phyloP scores from a whole-genome alignment of 1,284 basidiomycete genomes.

The Microbotryomycetes sp. region DNA sequence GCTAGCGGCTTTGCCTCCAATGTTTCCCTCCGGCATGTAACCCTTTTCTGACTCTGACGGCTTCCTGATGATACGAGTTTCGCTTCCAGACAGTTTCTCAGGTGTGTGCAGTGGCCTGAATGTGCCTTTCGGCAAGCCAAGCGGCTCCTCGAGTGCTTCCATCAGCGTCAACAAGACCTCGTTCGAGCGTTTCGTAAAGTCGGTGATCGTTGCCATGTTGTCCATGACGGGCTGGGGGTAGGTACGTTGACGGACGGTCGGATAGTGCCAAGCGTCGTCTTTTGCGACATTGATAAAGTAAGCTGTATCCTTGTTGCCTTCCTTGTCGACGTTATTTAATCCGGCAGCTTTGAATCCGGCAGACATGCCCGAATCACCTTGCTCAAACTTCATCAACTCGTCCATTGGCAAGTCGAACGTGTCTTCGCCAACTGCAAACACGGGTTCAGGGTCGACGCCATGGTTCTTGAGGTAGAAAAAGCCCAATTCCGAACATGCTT shows the following conservation, averaged over 20 bases:
- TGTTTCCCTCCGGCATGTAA: slow-evolving; percentile 8
- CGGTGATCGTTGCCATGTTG: slow-evolving; percentile 13
- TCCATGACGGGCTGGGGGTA: slow-evolving; percentile 15
- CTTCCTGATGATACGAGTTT: slow-evolving; percentile 22
- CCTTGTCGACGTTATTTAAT: slow-evolving; percentile 55
- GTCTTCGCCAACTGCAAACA: slow-evolving; percentile 56
- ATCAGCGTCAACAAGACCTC: slow-evolving; percentile 20
- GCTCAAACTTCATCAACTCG: slow-evolving; percentile 59
- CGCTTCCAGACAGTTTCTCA: slow-evolving; percentile 19
- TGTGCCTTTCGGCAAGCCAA: slow-evolving; percentile 19
- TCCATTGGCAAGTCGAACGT: slow-evolving; percentile 54
- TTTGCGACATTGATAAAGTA: slow-evolving; percentile 54
- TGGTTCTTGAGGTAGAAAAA: slow-evolving; percentile 48
- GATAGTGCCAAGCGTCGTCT: slow-evolving; percentile 26
- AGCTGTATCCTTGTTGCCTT: slow-evolving; percentile 52
- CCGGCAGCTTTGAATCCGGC: slow-evolving; percentile 52
- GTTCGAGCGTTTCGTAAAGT: slow-evolving; percentile 8
- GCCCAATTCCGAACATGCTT: slow-evolving; percentile 26
- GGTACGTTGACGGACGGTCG: slow-evolving; percentile 21
- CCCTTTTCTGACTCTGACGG: slow-evolving; percentile 8
- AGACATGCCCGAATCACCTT: slow-evolving; percentile 56
- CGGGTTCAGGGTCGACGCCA: slow-evolving; percentile 47
- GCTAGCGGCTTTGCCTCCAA: slow-evolving; percentile 17
- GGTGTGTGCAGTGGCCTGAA: slow-evolving; percentile 23
- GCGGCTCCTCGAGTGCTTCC: slow-evolving; percentile 14